phyloP scores from a whole-genome alignment of 148 eudicot species.

The Cornus kousa region DNA sequence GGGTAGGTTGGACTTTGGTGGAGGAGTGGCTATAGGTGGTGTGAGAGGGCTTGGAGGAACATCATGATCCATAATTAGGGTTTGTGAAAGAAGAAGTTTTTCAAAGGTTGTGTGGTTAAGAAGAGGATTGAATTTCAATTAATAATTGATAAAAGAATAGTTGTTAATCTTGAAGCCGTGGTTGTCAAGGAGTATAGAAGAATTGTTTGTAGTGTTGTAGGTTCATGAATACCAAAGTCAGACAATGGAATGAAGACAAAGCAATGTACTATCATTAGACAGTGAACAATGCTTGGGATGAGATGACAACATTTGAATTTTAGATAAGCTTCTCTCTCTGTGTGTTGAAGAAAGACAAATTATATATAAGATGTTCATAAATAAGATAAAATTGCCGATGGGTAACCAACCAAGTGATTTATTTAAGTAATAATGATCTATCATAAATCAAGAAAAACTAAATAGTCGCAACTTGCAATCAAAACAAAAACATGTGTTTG shows the following conservation, averaged over 20 bases:
- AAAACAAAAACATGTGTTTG: no score
- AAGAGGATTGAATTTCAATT: background rate
- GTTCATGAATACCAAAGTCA: background rate
- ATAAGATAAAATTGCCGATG: background rate
- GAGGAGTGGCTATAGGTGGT: background rate
- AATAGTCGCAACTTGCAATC: no score
- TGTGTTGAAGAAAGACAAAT: background rate
- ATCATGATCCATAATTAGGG: background rate
- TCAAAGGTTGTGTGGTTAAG: background rate
- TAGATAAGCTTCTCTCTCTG: background rate
- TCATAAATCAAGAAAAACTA: no score
- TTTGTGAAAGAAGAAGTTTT: background rate
- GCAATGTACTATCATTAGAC: background rate
- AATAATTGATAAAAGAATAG: no score
- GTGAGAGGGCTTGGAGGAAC: background rate
- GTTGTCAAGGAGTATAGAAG: conserved; percentile 11
- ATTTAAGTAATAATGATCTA: no score
- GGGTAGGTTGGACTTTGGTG: conserved; percentile 21
- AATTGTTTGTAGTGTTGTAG: background rate
- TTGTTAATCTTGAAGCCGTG: background rate
- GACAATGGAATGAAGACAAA: conserved; percentile 8
- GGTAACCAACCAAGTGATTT: no score
- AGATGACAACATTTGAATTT: background rate
- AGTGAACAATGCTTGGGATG: background rate
- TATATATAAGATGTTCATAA: no score